A percentile compares a stretch with the other conserved stretches of the same genome.
Conservation (phyloP, 352 stramenopile genomes). For the Phytopythium vexans region DNA sequence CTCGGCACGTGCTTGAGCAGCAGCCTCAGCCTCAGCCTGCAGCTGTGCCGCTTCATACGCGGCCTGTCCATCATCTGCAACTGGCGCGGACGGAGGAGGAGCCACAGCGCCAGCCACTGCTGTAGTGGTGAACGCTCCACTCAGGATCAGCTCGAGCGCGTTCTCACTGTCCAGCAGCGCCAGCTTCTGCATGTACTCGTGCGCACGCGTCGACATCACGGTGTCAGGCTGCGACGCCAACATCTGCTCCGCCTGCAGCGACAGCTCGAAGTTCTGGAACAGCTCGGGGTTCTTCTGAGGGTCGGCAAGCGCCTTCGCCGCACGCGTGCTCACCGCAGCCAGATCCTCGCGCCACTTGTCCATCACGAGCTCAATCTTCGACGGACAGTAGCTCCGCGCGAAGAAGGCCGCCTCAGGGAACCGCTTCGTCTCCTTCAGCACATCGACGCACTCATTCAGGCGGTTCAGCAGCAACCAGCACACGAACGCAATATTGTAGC, state of each 20-base stretch:
- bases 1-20: constrained; percentile 16
- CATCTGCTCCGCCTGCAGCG: constrained; percentile 93
- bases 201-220: constrained; percentile 53
- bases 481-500: constrained; percentile 97
- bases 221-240: constrained; percentile 78
- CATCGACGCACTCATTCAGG: constrained; percentile 93
- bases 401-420: constrained; percentile 99
- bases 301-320: constrained; percentile 94
- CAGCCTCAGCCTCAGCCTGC: constrained; percentile 17
- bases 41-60: constrained; percentile 17
- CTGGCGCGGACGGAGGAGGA: constrained; percentile 8
- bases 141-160: constrained; percentile 47
- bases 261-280: constrained; percentile 95
- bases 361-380: constrained; percentile 94
- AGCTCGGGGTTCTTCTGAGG: constrained; percentile 90
- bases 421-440: constrained; percentile 94
- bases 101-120: constrained; percentile 7
- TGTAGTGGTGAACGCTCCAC: constrained; percentile 12
- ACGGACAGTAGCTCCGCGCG: constrained; percentile 97
- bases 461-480: constrained; percentile 94
- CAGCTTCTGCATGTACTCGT: constrained; percentile 72
- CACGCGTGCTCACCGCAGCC: constrained; percentile 76
- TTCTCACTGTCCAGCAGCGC: constrained; percentile 63
- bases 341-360: constrained; percentile 96
- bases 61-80: constrained; percentile 16